phyloP scores from a whole-genome alignment of 371 early-diverging fungal species.

The Phascolomyces articulosus region DNA sequence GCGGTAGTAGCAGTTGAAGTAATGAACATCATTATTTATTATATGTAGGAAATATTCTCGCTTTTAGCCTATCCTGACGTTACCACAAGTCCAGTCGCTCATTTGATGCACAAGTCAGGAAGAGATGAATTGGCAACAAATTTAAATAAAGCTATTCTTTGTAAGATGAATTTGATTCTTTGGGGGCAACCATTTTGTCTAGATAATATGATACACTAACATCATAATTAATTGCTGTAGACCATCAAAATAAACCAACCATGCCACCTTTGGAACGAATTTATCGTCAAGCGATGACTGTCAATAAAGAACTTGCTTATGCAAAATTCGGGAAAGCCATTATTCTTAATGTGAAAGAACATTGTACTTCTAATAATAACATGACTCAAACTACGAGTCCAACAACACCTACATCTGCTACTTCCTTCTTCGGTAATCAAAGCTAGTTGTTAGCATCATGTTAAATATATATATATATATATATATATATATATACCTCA shows the following conservation, averaged over 20 bases:
- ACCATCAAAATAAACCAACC: slow-evolving; percentile 26
- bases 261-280: slow-evolving; percentile 37
- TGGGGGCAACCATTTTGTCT: not conserved
- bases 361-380: slow-evolving; percentile 5
- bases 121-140: slow-evolving; percentile 71
- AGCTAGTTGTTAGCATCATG: not conserved
- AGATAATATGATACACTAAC: not conserved
- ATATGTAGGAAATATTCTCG: slow-evolving; percentile 64
- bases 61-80: slow-evolving; percentile 80
- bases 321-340: slow-evolving; percentile 38
- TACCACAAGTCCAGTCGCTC: slow-evolving; percentile 52
- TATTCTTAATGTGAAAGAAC: slow-evolving; percentile 26
- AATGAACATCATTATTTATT: no score
- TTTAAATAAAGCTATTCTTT: slow-evolving; percentile 76
- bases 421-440: not conserved
- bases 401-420: no score
- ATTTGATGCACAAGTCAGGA: slow-evolving; percentile 52
- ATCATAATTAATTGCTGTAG: no score
- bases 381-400: not conserved
- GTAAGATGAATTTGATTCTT: slow-evolving; percentile 28
- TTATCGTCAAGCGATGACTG: slow-evolving; percentile 37
- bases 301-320: slow-evolving; percentile 34
- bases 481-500: no score
- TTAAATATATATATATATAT: not conserved
- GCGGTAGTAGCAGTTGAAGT: no score